Percentiles rank a stretch among this genome's conserved stretches.
These are phyloP conservation scores for Wallemia hederae DNA, from an alignment of 1,284 basidiomycete genomes.

Conservation along the genomic window DNA sequence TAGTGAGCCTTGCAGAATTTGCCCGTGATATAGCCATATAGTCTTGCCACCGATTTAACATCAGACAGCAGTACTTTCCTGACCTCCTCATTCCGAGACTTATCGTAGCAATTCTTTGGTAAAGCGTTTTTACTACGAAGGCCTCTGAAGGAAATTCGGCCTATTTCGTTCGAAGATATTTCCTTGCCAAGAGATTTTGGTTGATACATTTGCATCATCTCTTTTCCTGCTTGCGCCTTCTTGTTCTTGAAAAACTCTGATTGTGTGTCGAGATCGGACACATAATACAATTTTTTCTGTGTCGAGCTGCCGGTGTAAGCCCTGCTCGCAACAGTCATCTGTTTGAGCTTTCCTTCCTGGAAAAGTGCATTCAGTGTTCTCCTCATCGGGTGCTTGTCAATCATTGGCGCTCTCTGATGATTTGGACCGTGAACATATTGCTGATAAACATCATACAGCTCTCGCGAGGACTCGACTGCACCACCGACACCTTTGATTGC, in stretches of 20 bases:
- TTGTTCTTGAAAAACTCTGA: neutral
- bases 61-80: neutral
- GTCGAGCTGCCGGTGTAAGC: neutral
- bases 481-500: neutral
- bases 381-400: neutral
- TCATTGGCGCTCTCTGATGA: neutral
- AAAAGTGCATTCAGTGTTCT: neutral
- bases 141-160: neutral
- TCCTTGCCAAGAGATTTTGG: neutral
- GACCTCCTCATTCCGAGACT: neutral
- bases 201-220: neutral
- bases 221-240: neutral
- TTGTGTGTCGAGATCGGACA: neutral
- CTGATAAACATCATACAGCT: neutral
- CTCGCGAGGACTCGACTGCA: neutral
- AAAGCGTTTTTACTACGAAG: neutral
- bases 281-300: neutral
- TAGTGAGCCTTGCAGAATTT: neutral
- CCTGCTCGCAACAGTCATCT: neutral
- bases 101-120: neutral
- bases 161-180: neutral
- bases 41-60: neutral
- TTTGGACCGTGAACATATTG: neutral
- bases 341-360: neutral
- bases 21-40: neutral